Conservation (phyloP, 371 early-diverging fungal genomes). For the Mortierella sp. region DNA sequence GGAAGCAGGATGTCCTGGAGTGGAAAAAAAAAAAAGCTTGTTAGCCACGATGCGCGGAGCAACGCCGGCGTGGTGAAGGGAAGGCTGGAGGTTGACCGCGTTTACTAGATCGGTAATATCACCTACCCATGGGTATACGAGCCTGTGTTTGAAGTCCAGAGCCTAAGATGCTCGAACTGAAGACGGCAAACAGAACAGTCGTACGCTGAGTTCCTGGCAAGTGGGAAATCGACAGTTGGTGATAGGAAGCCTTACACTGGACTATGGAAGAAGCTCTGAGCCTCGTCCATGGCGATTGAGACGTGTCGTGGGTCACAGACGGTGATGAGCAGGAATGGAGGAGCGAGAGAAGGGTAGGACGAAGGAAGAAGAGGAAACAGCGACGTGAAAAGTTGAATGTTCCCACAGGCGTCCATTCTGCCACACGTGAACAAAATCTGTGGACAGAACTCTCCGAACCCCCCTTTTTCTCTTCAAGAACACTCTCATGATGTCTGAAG, state of each 20-base stretch:
- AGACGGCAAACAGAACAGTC: too few relatives aligned
- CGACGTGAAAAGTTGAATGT: too few relatives aligned
- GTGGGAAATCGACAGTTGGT: not conserved
- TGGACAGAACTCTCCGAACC: too few relatives aligned
- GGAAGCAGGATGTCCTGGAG: conserved; percentile 19
- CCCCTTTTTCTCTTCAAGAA: too few relatives aligned
- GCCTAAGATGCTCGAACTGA: not conserved
- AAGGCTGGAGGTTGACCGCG: too few relatives aligned
- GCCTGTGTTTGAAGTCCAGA: not conserved
- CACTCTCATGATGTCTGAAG: not conserved
- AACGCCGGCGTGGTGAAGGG: too few relatives aligned
- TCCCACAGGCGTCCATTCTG: too few relatives aligned
- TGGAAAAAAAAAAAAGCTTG: not conserved
- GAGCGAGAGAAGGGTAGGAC: not conserved
- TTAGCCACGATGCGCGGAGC: not conserved
- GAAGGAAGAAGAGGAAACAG: not conserved
- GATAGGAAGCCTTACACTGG: conserved; percentile 13
- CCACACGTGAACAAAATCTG: too few relatives aligned
- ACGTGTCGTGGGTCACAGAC: not conserved
- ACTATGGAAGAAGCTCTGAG: conserved; percentile 21
- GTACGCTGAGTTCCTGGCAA: too few relatives aligned
- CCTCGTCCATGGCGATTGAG: conserved; percentile 14
- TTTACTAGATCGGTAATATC: too few relatives aligned
- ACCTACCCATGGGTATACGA: too few relatives aligned
- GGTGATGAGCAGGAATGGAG: not conserved